Evolutionary conservation across 495 filamentous ascomycete species (phyloP).

Genomic region (Jackrogersella multiformis): DNA sequence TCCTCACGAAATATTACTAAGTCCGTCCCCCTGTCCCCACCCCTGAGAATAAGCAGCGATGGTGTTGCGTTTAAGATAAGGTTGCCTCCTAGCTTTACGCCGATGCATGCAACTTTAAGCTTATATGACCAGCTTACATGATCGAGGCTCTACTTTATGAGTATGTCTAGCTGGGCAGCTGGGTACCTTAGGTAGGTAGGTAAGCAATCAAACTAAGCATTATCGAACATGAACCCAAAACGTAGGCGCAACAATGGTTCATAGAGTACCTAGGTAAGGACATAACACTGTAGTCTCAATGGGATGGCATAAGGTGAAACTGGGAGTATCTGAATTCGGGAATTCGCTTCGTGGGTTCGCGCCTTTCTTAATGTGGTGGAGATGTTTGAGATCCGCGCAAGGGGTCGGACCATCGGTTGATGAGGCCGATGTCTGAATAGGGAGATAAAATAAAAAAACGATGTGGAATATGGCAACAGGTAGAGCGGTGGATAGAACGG

Average conservation of each 20-base stretch:
- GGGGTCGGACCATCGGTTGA: constrained; percentile 1
- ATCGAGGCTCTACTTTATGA: constrained; percentile 17
- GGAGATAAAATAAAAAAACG: not conserved
- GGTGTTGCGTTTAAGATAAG: constrained; percentile 7
- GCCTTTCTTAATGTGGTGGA: constrained; percentile 12
- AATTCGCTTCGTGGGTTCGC: constrained; percentile 3
- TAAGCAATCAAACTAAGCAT: too few species aligned
- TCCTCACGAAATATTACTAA: not conserved
- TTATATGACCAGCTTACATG: constrained; percentile 21
- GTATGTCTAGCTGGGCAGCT: too few species aligned
- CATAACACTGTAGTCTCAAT: not conserved
- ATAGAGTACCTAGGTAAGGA: too few species aligned
- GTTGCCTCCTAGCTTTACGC: not conserved
- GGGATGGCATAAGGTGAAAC: constrained; percentile 24
- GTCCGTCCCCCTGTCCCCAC: too few species aligned
- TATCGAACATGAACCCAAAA: constrained; percentile 30
- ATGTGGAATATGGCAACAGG: not conserved
- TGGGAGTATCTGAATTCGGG: constrained; percentile 20
- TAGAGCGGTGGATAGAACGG: not conserved
- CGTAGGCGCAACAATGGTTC: constrained; percentile 13
- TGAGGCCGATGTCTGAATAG: constrained; percentile 1
- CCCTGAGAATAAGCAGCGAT: too few species aligned
- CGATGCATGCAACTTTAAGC: constrained; percentile 21
- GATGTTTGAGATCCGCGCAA: constrained; percentile 25
- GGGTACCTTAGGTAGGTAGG: not conserved